Base-by-base conservation (phyloP, 2,329 filamentous ascomycete genomes). In the Epichloe typhina region DNA sequence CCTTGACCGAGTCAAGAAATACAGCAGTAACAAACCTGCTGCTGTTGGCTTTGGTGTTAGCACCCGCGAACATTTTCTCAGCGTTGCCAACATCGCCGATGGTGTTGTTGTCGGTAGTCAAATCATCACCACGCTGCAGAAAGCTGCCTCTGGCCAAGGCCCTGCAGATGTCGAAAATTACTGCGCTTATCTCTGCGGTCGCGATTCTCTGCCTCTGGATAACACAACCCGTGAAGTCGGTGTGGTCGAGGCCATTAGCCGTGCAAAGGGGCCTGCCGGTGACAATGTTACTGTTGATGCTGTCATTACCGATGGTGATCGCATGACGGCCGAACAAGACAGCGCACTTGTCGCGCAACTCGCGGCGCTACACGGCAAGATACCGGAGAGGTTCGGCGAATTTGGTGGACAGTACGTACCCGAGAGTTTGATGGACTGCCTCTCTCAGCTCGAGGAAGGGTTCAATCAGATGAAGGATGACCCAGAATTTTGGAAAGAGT, bases 351-450 rank as follows among this genome's bases (percentile, higher is more conserved):
- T 84, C n/a, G 86, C 90, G 49, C 86, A 95, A 68, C 76, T 95
- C 31, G 84, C 88, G 53, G 85, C 87, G 15, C 74, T 95, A 53
- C 93, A 95, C 63, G 78, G 79, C 56, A 81, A 84, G 59, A 81
- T 93, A 48, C 88, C 90, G 12, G 81, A 88, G 55, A 83, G 89
- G 48, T 97, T 98, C 61, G 93, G 93, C 57, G 86, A 96, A 65
- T 98, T 95, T 57, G 93, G 93, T 61, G 93, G 93, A 15, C 91
- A 97, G 68, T 98, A 96, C 63, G 93, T 98, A 3, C 93, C 93
- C 1, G 93, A 98, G 69, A 93, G 89, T 19, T 77, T 98, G 54
- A 97, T 98, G 91, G 91, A 97, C 71, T 97, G 91, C 64, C 73
- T 98, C 53, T 83, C 83, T 0, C 81, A 98, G 69, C 79, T 98